phyloP scores from a whole-genome alignment of 257 asterid species.

The Gynochthodes officinalis region DNA sequence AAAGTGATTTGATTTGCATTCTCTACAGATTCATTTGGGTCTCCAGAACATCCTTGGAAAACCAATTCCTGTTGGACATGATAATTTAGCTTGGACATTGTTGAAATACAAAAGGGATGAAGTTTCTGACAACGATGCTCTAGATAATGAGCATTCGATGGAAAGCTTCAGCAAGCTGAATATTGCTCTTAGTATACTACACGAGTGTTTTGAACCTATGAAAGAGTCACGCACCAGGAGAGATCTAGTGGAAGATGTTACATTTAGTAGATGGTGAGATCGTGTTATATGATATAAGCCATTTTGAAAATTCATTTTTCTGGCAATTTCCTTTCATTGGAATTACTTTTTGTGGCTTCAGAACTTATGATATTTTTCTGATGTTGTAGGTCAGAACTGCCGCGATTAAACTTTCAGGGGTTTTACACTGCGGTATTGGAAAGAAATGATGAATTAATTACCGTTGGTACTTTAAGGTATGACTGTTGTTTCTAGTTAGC shows the following conservation, averaged over 20 bases:
- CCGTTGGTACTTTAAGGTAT: conserved; percentile 83
- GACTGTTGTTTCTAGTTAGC: conserved; percentile 8
- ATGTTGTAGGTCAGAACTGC: conserved; percentile 69
- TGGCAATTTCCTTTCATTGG: neutral
- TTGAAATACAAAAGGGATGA: conserved; percentile 46
- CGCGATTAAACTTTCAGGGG: conserved; percentile 80
- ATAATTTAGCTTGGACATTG: conserved; percentile 64
- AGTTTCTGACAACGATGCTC: conserved; percentile 25
- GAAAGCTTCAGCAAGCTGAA: conserved; percentile 66
- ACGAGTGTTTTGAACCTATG: conserved; percentile 84
- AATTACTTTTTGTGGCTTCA: neutral
- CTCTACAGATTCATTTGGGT: conserved; percentile 61
- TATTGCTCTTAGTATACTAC: conserved; percentile 80
- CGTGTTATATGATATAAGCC: neutral
- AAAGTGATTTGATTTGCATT: neutral
- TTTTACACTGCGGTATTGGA: conserved; percentile 75
- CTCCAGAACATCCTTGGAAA: conserved; percentile 50
- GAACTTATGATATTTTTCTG: neutral
- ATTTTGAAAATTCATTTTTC: neutral
- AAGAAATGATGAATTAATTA: conserved; percentile 67
- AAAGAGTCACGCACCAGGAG: conserved; percentile 61
- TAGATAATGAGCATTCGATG: conserved; percentile 34
- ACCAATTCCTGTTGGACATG: conserved; percentile 54
- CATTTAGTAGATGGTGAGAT: conserved; percentile 70
- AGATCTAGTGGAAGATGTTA: conserved; percentile 82